A percentile compares a stretch with the other conserved stretches of the same genome.
Evolutionary conservation across 2,329 filamentous ascomycete genomes (phyloP).

Genomic region (Fusarium sp.): DNA sequence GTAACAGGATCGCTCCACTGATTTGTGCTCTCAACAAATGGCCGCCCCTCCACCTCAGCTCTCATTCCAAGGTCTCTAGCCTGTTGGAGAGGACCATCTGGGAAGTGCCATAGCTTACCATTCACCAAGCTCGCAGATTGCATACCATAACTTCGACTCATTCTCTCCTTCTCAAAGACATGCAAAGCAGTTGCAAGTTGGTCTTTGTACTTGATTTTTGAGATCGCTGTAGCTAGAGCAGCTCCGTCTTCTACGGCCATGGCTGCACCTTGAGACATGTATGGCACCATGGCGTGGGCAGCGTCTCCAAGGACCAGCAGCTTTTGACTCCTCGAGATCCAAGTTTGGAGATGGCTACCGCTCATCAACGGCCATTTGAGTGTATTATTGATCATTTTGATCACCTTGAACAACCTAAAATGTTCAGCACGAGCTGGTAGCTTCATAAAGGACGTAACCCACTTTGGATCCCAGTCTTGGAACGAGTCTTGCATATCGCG

Average conservation of each 20-base stretch:
- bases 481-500: constrained; percentile 5
- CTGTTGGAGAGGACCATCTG: neutral
- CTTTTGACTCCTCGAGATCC: constrained; percentile 6
- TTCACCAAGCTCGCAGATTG: constrained; percentile 7
- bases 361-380: neutral
- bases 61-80: constrained; percentile 12
- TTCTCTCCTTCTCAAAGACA: neutral
- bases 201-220: neutral
- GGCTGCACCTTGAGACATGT: constrained; percentile 17
- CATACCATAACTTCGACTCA: constrained; percentile 16
- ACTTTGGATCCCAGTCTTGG: constrained; percentile 4
- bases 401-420: neutral
- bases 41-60: neutral
- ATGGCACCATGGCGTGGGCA: constrained; percentile 12
- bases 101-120: constrained; percentile 7
- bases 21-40: constrained; percentile 10
- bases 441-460: rapidly evolving
- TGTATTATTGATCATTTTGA: neutral
- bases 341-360: neutral
- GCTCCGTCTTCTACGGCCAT: constrained; percentile 18
- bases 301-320: neutral
- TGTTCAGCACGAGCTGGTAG: rapidly evolving
- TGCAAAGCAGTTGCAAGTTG: neutral
- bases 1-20: constrained; percentile 12
- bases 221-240: neutral